phyloP scores from a whole-genome alignment of 2,329 filamentous ascomycete genomes.

The Rachicladosporium sp. region DNA sequence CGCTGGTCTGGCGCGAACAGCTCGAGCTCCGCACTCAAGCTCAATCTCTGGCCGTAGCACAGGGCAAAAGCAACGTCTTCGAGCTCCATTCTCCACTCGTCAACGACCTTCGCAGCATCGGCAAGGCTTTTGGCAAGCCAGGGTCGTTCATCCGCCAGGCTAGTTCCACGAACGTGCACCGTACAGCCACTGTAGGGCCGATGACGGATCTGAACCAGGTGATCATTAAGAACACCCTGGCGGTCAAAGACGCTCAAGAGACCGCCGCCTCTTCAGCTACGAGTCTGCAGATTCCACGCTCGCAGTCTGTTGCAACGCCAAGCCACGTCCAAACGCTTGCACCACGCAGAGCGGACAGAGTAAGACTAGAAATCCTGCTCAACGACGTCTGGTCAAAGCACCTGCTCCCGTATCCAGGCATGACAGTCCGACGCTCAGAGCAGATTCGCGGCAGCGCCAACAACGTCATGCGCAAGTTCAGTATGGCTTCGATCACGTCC shows the following conservation, averaged over 20 bases:
- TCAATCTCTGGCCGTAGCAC: slow-evolving; percentile 39
- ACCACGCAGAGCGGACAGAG: slow-evolving; percentile 62
- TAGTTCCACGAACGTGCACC: slow-evolving; percentile 51
- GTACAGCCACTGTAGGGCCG: slow-evolving; percentile 60
- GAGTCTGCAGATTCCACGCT: slow-evolving; percentile 55
- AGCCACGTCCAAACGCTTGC: slow-evolving; percentile 58
- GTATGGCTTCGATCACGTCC: slow-evolving; percentile 64
- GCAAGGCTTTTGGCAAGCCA: slow-evolving; percentile 61
- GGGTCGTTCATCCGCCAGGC: slow-evolving; percentile 53
- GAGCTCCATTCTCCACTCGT: slow-evolving; percentile 51
- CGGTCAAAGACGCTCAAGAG: slow-evolving; percentile 43
- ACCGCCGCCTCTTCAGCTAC: slow-evolving; percentile 22
- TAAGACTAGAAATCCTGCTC: slow-evolving; percentile 61
- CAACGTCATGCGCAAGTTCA: slow-evolving; percentile 78
- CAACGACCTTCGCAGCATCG: slow-evolving; percentile 60
- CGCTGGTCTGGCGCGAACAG: slow-evolving; percentile 65
- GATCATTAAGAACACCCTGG: slow-evolving; percentile 75
- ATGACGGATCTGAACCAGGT: slow-evolving; percentile 61
- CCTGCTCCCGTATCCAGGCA: slow-evolving; percentile 68
- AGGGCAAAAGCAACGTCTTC: slow-evolving; percentile 34
- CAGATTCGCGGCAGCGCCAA: slow-evolving; percentile 67
- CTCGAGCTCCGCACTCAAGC: slow-evolving; percentile 42
- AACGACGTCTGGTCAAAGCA: slow-evolving; percentile 77
- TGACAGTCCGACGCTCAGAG: slow-evolving; percentile 55
- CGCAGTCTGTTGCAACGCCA: slow-evolving; percentile 65